These are phyloP conservation scores for Malus hybrid DNA, from an alignment of 331 rosid genomes.

Conservation along the genomic window DNA sequence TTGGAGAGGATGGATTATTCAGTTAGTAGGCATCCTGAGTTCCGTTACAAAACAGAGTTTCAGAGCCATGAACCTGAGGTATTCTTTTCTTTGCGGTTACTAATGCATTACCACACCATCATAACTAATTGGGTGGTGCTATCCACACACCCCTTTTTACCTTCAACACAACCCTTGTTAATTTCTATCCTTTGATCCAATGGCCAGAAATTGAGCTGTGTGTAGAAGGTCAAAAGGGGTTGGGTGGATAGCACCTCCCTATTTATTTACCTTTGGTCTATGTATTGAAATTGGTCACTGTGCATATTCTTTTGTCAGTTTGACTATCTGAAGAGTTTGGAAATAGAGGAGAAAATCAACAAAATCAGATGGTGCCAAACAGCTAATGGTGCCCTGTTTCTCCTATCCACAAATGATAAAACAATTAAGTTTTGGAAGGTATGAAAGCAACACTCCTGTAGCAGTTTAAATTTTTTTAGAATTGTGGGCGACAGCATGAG, in stretches of 20 bases:
- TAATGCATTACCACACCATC: not conserved
- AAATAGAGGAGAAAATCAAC: conserved; percentile 96
- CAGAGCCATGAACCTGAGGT: conserved; percentile 99
- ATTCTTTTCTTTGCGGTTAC: not conserved
- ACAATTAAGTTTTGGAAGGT: conserved; percentile 98
- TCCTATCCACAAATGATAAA: conserved; percentile 84
- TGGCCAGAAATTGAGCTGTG: too few relatives aligned
- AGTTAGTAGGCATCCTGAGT: conserved; percentile 78
- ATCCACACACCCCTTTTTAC: too few relatives aligned
- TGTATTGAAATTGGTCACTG: not conserved
- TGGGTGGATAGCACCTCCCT: not conserved
- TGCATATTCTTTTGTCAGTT: conserved; percentile 44
- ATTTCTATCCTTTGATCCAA: too few relatives aligned
- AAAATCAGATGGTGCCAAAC: conserved; percentile 98
- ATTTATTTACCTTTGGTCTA: not conserved
- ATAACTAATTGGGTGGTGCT: too few relatives aligned
- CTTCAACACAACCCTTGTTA: too few relatives aligned
- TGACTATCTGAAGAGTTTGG: conserved; percentile 95
- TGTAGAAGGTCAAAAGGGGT: too few relatives aligned
- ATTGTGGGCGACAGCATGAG: not conserved
- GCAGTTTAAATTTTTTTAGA: not conserved
- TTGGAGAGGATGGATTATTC: conserved; percentile 69
- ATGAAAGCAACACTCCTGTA: conserved; percentile 15
- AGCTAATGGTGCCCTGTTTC: conserved; percentile 81
- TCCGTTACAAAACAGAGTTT: conserved; percentile 93